Percentiles rank a stretch among this genome's conserved stretches.
phyloP scores from a whole-genome alignment of 2,329 filamentous ascomycete species.

The Chaetothyriales sp. region DNA sequence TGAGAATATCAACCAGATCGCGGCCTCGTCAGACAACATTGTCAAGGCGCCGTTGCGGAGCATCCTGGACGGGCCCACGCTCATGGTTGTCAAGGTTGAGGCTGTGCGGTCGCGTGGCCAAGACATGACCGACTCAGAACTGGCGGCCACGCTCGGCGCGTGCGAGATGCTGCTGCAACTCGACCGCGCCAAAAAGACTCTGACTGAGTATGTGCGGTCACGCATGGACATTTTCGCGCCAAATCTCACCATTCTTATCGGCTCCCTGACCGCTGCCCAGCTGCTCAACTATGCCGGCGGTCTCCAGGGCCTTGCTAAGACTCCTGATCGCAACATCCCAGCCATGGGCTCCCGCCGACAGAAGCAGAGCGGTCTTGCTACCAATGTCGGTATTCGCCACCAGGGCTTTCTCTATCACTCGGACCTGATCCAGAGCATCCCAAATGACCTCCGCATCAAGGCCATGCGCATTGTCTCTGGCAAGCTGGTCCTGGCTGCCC shows the following conservation, averaged over 20 bases:
- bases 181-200: conserved; percentile 67
- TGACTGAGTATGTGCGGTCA: conserved; percentile 90
- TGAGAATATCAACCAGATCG: conserved; percentile 60
- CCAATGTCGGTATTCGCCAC: conserved; percentile 77
- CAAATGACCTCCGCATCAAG: conserved; percentile 75
- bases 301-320: conserved; percentile 74
- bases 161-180: conserved; percentile 82
- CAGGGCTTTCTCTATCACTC: conserved; percentile 91
- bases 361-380: conserved; percentile 67
- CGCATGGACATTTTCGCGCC: conserved; percentile 94
- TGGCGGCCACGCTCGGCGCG: conserved; percentile 57
- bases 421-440: conserved; percentile 70
- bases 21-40: conserved; percentile 66
- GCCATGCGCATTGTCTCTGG: conserved; percentile 88
- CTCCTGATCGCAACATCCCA: conserved; percentile 80
- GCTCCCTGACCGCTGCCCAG: conserved; percentile 83
- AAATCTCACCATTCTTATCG: conserved; percentile 79
- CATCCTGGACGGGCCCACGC: conserved; percentile 70
- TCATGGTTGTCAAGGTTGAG: conserved; percentile 94
- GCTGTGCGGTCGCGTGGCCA: conserved; percentile 77
- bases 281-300: conserved; percentile 91
- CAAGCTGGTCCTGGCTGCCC: conserved; percentile 84
- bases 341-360: conserved; percentile 83
- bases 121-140: conserved; percentile 58
- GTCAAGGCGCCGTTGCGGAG: conserved; percentile 60